Percentiles rank a stretch among this genome's conserved stretches.
Evolutionary conservation across 306 rosid species (phyloP).

Genomic region (Rosa chinensis): DNA sequence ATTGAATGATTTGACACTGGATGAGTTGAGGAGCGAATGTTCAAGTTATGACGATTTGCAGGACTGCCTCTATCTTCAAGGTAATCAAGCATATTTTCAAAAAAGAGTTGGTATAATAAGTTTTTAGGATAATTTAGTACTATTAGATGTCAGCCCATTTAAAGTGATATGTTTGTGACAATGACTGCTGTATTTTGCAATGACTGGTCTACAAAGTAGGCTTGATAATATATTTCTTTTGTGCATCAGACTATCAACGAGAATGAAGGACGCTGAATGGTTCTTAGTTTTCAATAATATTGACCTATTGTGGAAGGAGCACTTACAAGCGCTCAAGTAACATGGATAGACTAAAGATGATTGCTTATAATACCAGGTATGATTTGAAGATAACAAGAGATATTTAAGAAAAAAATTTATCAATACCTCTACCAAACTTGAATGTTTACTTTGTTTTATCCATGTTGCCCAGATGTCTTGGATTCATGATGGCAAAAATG

Average conservation of each 20-base stretch:
- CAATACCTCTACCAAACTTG: no score
- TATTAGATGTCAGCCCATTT: not conserved
- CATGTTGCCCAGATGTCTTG: no score
- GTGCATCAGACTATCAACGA: constrained; percentile 60
- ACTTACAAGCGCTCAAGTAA: constrained; percentile 79
- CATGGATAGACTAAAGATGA: no score
- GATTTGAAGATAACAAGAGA: no score
- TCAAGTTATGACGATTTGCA: constrained; percentile 65
- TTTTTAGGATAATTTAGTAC: not conserved
- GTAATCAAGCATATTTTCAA: constrained; percentile 82
- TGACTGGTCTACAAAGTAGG: not conserved
- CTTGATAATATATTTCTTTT: not conserved
- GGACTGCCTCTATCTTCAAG: constrained; percentile 65
- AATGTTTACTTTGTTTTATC: no score
- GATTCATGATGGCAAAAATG: no score
- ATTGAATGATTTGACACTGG: constrained; percentile 81
- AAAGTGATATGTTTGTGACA: not conserved
- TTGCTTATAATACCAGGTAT: no score
- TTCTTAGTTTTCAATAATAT: constrained; percentile 87
- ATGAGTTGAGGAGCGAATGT: constrained; percentile 60
- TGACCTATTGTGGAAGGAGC: constrained; percentile 94
- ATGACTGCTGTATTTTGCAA: not conserved
- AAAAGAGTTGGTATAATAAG: constrained; percentile 58
- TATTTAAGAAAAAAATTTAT: no score
- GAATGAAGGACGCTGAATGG: constrained; percentile 94